Evolutionary conservation across 768 basidiomycete species (phyloP).

Genomic region (Brasilioporus rufonigricans): DNA sequence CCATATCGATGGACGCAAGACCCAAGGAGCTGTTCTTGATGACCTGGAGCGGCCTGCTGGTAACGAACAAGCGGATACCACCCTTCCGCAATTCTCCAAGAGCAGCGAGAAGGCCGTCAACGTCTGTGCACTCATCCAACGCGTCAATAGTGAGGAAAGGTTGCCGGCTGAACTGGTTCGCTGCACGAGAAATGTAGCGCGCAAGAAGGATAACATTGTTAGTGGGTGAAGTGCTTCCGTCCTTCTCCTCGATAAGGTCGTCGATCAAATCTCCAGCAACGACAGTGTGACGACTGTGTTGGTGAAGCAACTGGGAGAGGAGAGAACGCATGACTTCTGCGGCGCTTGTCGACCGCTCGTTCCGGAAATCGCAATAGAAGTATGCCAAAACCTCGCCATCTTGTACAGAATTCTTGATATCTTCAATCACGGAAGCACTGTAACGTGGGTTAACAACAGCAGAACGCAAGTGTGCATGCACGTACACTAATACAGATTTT

Average conservation of each 20-base stretch:
- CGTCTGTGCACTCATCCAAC: conserved; percentile 16
- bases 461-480: rapidly evolving
- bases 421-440: conserved; percentile 16
- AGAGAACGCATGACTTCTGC: no score
- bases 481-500: no score
- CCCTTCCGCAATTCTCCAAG: background rate
- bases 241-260: no score
- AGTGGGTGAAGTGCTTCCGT: background rate
- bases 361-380: no score
- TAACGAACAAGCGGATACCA: background rate
- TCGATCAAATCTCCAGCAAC: background rate
- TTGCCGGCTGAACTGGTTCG: no score
- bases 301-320: conserved; percentile 9
- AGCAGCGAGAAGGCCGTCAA: conserved; percentile 1
- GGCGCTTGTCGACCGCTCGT: no score
- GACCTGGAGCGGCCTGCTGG: no score
- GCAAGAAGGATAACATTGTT: background rate
- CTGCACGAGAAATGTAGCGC: no score
- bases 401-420: background rate
- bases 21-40: no score
- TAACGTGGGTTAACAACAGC: background rate
- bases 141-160: conserved; percentile 14
- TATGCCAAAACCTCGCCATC: no score
- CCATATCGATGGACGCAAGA: no score
- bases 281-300: background rate